Evolutionary conservation across 306 rosid genomes (phyloP).

Genomic region (Myrica gale): DNA sequence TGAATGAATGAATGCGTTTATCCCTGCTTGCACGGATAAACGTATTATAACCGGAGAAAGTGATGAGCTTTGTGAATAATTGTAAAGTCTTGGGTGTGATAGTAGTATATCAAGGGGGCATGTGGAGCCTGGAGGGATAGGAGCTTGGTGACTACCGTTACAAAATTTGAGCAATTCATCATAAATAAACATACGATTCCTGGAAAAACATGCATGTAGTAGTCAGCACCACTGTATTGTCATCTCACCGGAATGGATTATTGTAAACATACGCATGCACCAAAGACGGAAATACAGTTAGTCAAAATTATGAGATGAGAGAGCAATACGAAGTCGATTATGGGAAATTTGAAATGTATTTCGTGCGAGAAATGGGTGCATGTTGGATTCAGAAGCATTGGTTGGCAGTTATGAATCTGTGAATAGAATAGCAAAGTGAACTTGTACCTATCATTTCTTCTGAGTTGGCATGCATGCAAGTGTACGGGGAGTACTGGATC

Average conservation of each 20-base stretch:
- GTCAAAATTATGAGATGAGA: too few relatives aligned
- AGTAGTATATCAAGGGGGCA: not conserved
- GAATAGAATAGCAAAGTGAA: not conserved
- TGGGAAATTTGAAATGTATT: not conserved
- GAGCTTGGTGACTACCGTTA: not conserved
- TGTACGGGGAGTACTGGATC: not conserved
- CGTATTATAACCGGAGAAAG: not conserved
- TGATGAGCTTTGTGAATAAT: not conserved
- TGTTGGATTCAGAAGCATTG: not conserved
- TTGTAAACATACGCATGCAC: not conserved
- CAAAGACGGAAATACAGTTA: too few relatives aligned
- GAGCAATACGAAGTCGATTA: too few relatives aligned
- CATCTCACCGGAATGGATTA: not conserved
- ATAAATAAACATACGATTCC: not conserved
- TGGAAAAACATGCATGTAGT: not conserved
- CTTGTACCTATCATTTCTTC: not conserved
- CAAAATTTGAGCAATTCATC: not conserved
- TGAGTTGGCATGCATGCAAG: not conserved
- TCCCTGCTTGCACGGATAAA: too few relatives aligned
- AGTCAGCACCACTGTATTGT: not conserved
- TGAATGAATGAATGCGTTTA: not conserved
- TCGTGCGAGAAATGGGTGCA: not conserved
- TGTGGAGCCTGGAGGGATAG: not conserved
- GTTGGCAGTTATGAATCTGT: not conserved
- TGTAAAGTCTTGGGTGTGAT: not conserved